phyloP scores from a whole-genome alignment of 2,329 filamentous ascomycete genomes.

The Exophiala bonariae region DNA sequence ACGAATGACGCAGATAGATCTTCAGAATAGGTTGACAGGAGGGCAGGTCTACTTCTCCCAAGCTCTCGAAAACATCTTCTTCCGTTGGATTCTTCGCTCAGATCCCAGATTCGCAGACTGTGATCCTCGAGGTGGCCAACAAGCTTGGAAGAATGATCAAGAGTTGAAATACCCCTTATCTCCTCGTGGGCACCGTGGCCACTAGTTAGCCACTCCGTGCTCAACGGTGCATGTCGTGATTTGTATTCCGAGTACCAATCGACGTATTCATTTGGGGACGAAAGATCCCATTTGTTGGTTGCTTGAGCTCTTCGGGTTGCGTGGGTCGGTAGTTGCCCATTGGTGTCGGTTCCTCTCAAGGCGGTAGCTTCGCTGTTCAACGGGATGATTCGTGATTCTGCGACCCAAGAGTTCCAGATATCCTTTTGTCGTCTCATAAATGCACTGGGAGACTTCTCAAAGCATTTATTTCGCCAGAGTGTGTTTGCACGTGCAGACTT shows the following conservation, averaged over 20 bases:
- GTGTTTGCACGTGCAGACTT: constrained; percentile 70
- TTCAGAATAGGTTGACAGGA: constrained; percentile 56
- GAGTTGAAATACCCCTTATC: constrained; percentile 31
- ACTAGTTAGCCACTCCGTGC: constrained; percentile 73
- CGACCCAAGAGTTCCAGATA: constrained; percentile 26
- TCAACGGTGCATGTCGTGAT: constrained; percentile 73
- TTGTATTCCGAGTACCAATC: constrained; percentile 91
- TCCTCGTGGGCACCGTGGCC: constrained; percentile 37
- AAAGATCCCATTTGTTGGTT: constrained; percentile 80
- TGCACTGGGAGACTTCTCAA: constrained; percentile 69
- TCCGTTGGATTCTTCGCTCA: constrained; percentile 53
- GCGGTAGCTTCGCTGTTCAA: too few relatives aligned
- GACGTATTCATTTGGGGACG: constrained; percentile 68
- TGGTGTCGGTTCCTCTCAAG: too few relatives aligned
- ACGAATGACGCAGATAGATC: constrained; percentile 51
- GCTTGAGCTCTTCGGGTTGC: constrained; percentile 54
- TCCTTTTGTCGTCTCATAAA: constrained; percentile 26
- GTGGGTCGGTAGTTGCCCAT: constrained; percentile 28
- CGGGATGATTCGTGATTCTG: too few relatives aligned
- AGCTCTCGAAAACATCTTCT: constrained; percentile 62
- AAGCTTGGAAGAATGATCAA: constrained; percentile 39
- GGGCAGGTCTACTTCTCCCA: constrained; percentile 63
- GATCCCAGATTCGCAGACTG: constrained; percentile 83
- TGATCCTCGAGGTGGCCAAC: constrained; percentile 75
- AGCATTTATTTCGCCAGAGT: constrained; percentile 75